Percentiles rank a stretch among this genome's conserved stretches.
Evolutionary conservation across 495 filamentous ascomycete species (phyloP).

Genomic region (Daldinia decipiens): DNA sequence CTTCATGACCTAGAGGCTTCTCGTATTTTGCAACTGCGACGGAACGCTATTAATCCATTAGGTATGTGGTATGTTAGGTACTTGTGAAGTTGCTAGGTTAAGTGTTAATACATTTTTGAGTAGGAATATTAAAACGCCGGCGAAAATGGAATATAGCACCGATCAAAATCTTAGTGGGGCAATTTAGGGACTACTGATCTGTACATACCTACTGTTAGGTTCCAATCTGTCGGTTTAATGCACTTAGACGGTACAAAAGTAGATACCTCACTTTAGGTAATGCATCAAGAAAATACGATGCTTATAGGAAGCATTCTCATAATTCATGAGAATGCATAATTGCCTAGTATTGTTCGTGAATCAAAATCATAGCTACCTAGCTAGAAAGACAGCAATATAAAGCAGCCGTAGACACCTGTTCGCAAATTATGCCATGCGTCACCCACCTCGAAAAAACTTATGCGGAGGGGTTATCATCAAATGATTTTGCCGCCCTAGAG

Average conservation of each 20-base stretch:
- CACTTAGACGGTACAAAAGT: too few relatives aligned
- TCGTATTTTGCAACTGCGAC: neutral
- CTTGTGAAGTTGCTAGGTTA: too few relatives aligned
- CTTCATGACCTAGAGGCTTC: conserved; percentile 37
- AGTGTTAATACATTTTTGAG: neutral
- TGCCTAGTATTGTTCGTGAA: neutral
- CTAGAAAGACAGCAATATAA: neutral
- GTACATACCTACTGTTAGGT: too few relatives aligned
- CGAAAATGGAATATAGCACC: neutral
- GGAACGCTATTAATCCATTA: neutral
- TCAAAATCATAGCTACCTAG: conserved; percentile 1
- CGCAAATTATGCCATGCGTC: neutral
- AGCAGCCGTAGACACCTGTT: conserved; percentile 3
- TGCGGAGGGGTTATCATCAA: conserved; percentile 8
- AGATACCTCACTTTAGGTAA: too few relatives aligned
- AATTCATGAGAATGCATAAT: neutral
- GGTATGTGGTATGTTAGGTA: too few relatives aligned
- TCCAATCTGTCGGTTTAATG: too few relatives aligned
- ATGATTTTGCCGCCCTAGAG: neutral
- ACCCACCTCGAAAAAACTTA: neutral
- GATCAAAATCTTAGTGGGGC: neutral
- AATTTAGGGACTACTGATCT: neutral
- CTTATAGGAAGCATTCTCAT: neutral
- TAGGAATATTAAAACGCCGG: neutral
- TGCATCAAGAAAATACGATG: too few relatives aligned